Base-by-base conservation (phyloP, 2,329 filamentous ascomycete genomes). In the Podosphaera xanthii region DNA sequence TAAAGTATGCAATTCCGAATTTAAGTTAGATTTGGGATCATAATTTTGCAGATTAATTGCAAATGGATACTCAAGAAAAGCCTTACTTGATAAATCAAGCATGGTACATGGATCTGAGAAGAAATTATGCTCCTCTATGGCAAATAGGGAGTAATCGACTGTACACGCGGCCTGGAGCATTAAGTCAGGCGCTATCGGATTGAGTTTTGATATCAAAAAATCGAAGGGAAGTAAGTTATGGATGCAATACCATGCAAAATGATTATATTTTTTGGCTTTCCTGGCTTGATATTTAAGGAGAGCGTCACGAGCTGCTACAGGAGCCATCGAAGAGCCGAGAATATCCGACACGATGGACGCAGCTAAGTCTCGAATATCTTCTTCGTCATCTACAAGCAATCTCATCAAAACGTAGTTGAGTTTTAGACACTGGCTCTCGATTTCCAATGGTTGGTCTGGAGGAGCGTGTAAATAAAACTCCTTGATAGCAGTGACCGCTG, bases 111-210 rank as follows among this genome's bases (percentile, higher is more conserved):
- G 58, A 54, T 59, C 58, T 12, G 12, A 40, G 12, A 42, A 59
- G 7, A 59, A 38, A 55, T 59, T 59, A 42, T 44, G 58, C 14
- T 53, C 50, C 50, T 59, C 58, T 9, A 59, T 49, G 10, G 58
- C 58, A 55, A 59, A 59, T 9, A 59, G 49, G 6, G 48, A 52
- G 31, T 59, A 52, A 22, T 54, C 50, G 14, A 36, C 4, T 9
- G n/a, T 46, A 35, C 2, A 46, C n/a, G 58, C 48, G 10, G 30
- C 38, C 10, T 14, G 36, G 4, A 53, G 38, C 10, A 59, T 30
- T n/a, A n/a, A 12, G 22, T 14, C 49, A 35, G 48, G 34, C 40
- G 42, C 58, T 35, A 35, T 22, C 4, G 57, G 57, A 34, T 50
- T 22, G 38, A 14, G 22, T 34, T 52, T 52, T 35, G 38, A 52